Evolutionary conservation across 2,329 filamentous ascomycete species (phyloP).

Genomic region (Aspergillus intermedius): DNA sequence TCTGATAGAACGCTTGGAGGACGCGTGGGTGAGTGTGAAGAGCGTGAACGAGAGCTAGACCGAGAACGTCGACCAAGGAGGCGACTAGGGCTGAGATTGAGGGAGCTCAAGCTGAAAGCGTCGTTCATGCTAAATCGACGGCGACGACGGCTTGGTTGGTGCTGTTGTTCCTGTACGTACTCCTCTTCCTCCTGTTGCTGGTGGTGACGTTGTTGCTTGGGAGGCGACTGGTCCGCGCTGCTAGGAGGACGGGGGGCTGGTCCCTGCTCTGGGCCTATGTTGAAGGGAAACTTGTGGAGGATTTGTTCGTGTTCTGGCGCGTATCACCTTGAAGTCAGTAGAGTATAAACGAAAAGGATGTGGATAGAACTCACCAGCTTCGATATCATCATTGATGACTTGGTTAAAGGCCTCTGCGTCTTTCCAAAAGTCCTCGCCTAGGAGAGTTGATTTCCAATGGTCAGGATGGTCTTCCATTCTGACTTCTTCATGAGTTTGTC

Average conservation of each 20-base stretch:
- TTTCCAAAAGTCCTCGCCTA: slow-evolving; percentile 24
- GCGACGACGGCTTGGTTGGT: not conserved
- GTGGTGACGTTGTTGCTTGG: not conserved
- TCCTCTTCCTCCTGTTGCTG: not conserved
- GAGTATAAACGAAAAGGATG: not conserved
- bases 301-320: slow-evolving; percentile 9
- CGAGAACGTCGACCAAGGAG: slow-evolving; percentile 7
- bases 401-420: slow-evolving; percentile 16
- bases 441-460: slow-evolving; percentile 21
- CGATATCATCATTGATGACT: slow-evolving; percentile 11
- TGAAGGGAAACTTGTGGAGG: slow-evolving; percentile 22
- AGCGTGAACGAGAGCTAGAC: slow-evolving; percentile 3
- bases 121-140: slow-evolving; percentile 25
- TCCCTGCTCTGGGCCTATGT: slow-evolving; percentile 10
- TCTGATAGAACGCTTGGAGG: slow-evolving; percentile 6
- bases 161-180: not conserved
- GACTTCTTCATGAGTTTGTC: slow-evolving; percentile 1
- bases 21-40: not conserved
- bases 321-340: not conserved
- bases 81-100: slow-evolving; percentile 1
- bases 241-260: not conserved
- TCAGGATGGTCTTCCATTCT: slow-evolving; percentile 11
- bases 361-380: slow-evolving; percentile 8
- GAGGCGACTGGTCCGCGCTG: no score
- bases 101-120: slow-evolving; percentile 3